A percentile compares a stretch with the other conserved stretches of the same genome.
phyloP scores from a whole-genome alignment of 176 grass and related monocot genomes.

The Avena atlantica region DNA sequence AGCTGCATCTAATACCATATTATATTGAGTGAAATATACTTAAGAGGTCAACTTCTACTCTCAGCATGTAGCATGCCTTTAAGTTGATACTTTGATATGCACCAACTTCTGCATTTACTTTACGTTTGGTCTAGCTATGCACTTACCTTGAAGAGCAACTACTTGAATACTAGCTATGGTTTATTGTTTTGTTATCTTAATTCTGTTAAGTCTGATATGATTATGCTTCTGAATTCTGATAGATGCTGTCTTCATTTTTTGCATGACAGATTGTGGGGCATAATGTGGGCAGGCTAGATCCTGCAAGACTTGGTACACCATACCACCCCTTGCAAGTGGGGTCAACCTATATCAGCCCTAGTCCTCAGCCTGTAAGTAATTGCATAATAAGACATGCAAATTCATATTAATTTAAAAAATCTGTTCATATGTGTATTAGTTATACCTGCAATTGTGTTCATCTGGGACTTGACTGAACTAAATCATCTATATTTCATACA shows the following conservation, averaged over 20 bases:
- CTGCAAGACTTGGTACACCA: conserved; percentile 53
- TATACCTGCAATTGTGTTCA: background rate
- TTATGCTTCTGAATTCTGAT: conserved; percentile 47
- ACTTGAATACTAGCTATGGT: background rate
- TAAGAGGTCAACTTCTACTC: background rate
- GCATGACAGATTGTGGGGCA: conserved; percentile 54
- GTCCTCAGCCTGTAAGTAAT: conserved; percentile 59
- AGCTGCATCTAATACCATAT: conserved; percentile 25
- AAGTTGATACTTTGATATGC: conserved; percentile 13
- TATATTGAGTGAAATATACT: background rate
- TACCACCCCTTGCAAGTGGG: conserved; percentile 65
- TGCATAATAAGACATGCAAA: background rate
- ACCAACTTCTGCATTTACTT: background rate
- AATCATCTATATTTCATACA: conserved; percentile 22
- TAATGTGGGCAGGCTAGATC: conserved; percentile 50
- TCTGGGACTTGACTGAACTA: background rate
- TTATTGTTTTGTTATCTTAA: conserved; percentile 7
- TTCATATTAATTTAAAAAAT: background rate
- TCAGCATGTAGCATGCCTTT: conserved; percentile 6
- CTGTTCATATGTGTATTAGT: background rate
- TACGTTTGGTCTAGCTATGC: background rate
- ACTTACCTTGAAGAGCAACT: conserved; percentile 19
- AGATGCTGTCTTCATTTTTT: conserved; percentile 2
- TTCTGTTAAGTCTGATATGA: conserved; percentile 24
- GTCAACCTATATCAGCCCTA: conserved; percentile 46